Base-by-base conservation (phyloP, 2,329 filamentous ascomycete genomes). In the Didymosphaeria variabile region DNA sequence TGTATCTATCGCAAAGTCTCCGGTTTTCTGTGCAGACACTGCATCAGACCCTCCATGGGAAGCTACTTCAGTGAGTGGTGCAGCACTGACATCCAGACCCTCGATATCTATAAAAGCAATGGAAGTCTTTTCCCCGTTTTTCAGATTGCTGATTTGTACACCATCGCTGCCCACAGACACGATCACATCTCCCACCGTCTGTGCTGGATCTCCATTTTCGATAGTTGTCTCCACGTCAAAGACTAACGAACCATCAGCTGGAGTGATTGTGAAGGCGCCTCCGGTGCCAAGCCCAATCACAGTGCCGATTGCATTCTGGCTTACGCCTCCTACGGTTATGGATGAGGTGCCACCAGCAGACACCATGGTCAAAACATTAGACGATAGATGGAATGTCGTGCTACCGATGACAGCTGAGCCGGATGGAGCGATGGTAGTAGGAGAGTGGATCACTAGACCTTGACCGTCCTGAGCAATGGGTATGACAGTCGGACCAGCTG, bases 381-480 rank as follows among this genome's bases (percentile, higher is more conserved):
- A 31, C 23, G 32, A 9, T 7, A 55, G n/a, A 13, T 46, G 42
- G 10, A 47, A 36, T n/a, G 53, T 55, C 23, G 53, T 55, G 23
- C 53, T 29, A 13, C n/a, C 40, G 3, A 55, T 55, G 12, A 46
- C 19, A 29, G 53, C 42, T 1, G 53, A 55, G 29, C 29, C 40
- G 5, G 42, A 46, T 23, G 42, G 40, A 21, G 40, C 29, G 7
- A 55, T 26, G 12, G 53, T 46, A 1, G 42, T 55, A 12, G 42
- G 26, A 12, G 53, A 46, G 8, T 55, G 53, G 15, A 55, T 34
- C 5, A 55, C 31, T 10, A 55, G 9, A n/a, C 53, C 53, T 17
- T 55, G 53, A 9, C 42, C 42, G 12, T 55, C 31, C 17, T 42
- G 53, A 13, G 53, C 53, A 15, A 55, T 10, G n/a, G 53, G 53